Conservation (phyloP, 768 basidiomycete genomes). For the Chlorophyllum brunneum region DNA sequence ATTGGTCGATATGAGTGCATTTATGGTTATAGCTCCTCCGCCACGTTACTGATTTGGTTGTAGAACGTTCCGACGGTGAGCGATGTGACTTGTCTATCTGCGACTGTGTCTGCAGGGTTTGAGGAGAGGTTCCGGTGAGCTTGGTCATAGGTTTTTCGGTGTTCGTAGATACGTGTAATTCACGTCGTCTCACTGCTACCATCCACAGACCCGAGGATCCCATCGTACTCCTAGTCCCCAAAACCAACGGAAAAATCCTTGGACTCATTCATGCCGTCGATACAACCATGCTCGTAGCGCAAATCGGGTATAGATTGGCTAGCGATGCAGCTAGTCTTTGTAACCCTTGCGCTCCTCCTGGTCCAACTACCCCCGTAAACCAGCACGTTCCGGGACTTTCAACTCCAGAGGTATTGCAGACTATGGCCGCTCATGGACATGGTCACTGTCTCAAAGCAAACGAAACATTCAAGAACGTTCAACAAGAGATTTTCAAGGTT, state of each 20-base stretch:
- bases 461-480: slow-evolving; percentile 26
- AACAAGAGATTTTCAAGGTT: slow-evolving; percentile 36
- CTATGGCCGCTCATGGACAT: slow-evolving; percentile 24
- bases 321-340: slow-evolving; percentile 21
- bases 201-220: background rate
- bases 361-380: no score
- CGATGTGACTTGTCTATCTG: no score
- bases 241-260: slow-evolving; percentile 24
- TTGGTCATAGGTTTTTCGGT: no score
- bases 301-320: slow-evolving; percentile 24
- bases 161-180: no score
- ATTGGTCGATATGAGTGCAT: no score
- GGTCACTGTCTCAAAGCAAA: slow-evolving; percentile 23
- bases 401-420: slow-evolving; percentile 19
- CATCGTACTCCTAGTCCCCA: slow-evolving; percentile 19
- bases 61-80: no score
- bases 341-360: slow-evolving; percentile 17
- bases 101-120: no score
- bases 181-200: no score
- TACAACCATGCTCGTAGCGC: slow-evolving; percentile 25
- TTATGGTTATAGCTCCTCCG: no score
- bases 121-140: slow-evolving; percentile 40
- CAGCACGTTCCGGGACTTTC: slow-evolving; percentile 9
- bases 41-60: no score
- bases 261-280: slow-evolving; percentile 25